phyloP scores from a whole-genome alignment of 805 yeast genomes.

The Cyberlindnera veronae region DNA sequence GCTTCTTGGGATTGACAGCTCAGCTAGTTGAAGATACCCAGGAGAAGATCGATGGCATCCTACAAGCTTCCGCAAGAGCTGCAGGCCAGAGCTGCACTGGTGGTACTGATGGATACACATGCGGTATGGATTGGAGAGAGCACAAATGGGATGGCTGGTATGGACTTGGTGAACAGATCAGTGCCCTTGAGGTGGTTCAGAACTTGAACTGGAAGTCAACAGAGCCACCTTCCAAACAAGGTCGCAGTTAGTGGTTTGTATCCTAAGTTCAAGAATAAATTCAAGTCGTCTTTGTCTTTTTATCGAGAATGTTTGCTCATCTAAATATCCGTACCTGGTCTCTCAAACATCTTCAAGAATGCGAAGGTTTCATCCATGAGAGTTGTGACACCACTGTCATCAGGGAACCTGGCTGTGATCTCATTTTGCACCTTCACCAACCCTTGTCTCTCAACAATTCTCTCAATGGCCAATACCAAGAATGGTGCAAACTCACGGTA shows the following conservation, averaged over 20 bases:
- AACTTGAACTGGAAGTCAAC: conserved; percentile 34
- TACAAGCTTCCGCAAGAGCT: conserved; percentile 54
- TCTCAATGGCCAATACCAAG: conserved; percentile 52
- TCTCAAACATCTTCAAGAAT: conserved; percentile 35
- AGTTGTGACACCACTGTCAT: conserved; percentile 50
- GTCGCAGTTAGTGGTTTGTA: too few species aligned
- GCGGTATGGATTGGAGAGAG: conserved; percentile 78
- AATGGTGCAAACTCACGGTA: conserved; percentile 83
- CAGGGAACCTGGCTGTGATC: conserved; percentile 63
- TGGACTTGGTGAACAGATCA: conserved; percentile 90
- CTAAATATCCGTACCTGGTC: conserved; percentile 10
- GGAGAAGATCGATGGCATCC: conserved; percentile 30
- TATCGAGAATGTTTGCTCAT: background rate
- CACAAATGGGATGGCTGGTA: conserved; percentile 67
- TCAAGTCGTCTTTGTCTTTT: background rate
- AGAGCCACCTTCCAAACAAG: too few species aligned
- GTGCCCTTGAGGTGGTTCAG: conserved; percentile 67
- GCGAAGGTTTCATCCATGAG: conserved; percentile 50
- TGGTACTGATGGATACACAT: conserved; percentile 82
- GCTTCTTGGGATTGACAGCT: conserved; percentile 74
- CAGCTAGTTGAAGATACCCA: conserved; percentile 57
- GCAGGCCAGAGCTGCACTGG: conserved; percentile 86
- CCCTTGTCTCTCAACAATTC: conserved; percentile 73
- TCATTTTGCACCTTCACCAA: conserved; percentile 70
- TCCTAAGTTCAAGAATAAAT: background rate